Evolutionary conservation across 2,329 filamentous ascomycete species (phyloP).

Genomic region (Fusarium decemcellulare): DNA sequence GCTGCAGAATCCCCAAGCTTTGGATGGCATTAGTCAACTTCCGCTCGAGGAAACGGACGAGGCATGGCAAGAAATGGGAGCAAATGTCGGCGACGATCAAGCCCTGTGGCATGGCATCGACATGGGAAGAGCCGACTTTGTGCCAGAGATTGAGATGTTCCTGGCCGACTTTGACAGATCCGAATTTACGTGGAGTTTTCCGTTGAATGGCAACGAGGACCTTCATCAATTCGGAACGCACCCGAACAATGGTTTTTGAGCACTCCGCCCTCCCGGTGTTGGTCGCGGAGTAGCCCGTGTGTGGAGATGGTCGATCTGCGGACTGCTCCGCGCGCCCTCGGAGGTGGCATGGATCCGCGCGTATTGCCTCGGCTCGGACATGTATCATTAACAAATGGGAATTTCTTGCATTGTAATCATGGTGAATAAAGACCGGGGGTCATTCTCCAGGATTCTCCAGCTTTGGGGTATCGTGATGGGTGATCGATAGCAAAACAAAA

Average conservation of each 20-base stretch:
- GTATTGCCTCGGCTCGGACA: background rate
- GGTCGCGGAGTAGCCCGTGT: constrained; percentile 12
- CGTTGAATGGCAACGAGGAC: constrained; percentile 20
- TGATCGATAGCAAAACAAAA: background rate
- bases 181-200: constrained; percentile 30
- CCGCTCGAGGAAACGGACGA: background rate
- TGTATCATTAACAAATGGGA: constrained; percentile 1
- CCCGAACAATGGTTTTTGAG: background rate
- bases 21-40: background rate
- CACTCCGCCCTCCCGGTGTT: background rate
- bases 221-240: background rate
- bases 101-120: background rate
- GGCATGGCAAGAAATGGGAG: constrained; percentile 5
- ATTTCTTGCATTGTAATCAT: background rate
- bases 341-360: background rate
- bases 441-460: background rate
- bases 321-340: constrained; percentile 6
- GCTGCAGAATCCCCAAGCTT: background rate
- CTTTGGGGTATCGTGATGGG: background rate
- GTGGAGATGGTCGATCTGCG: background rate
- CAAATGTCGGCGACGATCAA: background rate
- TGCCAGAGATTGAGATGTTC: constrained; percentile 38
- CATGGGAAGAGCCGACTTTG: constrained; percentile 7
- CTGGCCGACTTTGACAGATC: constrained; percentile 30
- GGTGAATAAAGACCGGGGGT: background rate